phyloP scores from a whole-genome alignment of 2,329 filamentous ascomycete species.

The Curvularia verruculosa region DNA sequence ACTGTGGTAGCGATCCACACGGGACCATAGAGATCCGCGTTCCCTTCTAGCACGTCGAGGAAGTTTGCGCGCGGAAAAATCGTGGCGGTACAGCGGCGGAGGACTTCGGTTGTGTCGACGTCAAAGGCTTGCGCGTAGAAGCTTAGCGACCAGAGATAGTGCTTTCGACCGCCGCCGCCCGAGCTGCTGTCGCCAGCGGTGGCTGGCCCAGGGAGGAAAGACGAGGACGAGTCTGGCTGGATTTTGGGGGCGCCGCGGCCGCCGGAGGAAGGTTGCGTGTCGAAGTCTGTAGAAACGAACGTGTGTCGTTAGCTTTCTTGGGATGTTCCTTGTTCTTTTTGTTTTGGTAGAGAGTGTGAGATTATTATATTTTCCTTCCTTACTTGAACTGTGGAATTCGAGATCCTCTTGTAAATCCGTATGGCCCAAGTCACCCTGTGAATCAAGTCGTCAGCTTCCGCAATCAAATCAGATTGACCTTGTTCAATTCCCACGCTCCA shows the following conservation, averaged over 20 bases:
- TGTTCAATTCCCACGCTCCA: neutral
- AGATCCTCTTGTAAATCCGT: constrained; percentile 98
- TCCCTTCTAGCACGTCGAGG: constrained; percentile 94
- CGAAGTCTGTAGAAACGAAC: constrained; percentile 66
- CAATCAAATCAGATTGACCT: neutral
- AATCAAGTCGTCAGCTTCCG: neutral
- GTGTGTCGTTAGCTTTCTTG: neutral
- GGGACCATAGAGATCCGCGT: constrained; percentile 94
- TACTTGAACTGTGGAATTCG: constrained; percentile 93
- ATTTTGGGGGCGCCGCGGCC: constrained; percentile 49
- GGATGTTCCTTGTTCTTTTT: neutral
- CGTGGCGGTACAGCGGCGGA: constrained; percentile 85
- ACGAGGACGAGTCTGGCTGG: constrained; percentile 49
- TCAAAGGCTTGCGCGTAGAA: constrained; percentile 99
- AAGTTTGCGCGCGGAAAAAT: constrained; percentile 92
- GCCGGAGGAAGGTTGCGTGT: constrained; percentile 56
- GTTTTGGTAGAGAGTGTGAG: neutral
- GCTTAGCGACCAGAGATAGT: constrained; percentile 86
- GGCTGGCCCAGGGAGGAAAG: constrained; percentile 46
- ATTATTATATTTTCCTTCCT: too few species aligned
- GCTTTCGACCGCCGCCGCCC: constrained; percentile 62
- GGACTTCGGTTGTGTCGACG: constrained; percentile 89
- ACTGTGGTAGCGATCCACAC: constrained; percentile 99
- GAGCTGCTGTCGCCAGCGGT: constrained; percentile 20
- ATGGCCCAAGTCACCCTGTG: constrained; percentile 91